Evolutionary conservation across 176 grass and related monocot genomes (phyloP), one percentile per base, ranked within the genome.

Genomic region (Triticum timopheevii): DNA sequence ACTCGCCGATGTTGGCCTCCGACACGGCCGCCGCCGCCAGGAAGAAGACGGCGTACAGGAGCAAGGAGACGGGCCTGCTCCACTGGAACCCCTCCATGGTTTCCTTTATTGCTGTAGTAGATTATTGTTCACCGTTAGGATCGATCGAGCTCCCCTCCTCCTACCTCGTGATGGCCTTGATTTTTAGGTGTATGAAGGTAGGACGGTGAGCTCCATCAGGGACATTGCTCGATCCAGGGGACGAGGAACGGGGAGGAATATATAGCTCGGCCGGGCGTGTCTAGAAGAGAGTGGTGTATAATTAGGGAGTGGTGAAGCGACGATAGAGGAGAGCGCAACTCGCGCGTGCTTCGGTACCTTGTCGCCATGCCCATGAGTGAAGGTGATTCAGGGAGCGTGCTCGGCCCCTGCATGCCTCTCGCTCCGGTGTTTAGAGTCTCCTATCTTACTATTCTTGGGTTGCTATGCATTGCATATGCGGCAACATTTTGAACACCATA

Each of bases 181-280:
- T 22, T 79, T 15, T 52, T 68, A 80, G 67, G 25, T 84, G 9
- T 80, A 7, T 7, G 80, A 88, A 91, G 82, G 82, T 85, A 91
- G 86, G 90, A 88, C 30, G 82, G 78, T 79, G 90, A 82, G 86
- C 86, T 84, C 82, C 82, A 88, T 91, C 73, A 52, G 73, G 44
- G 45, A 52, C 50, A 22, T 77, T 91, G 82, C 86, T 78, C 40
- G 90, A 65, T 77, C 71, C 13, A 65, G 49, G 71, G 45, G 52
- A 19, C 5, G 3, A 71, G 13, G 31, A 42, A 85, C 7, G 10
- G 17, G 27, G 39, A 81, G 17, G 39, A 23, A 42, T 88, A 85
- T 91, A 88, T 85, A 91, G 47, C 10, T 10, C 4, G 7, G 12
- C 25, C 16, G 30, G 12, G 20, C 11, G 6, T 23, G n/a, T n/a